Evolutionary conservation across 768 basidiomycete species (phyloP).

Genomic region (Pleurotus eryngii): DNA sequence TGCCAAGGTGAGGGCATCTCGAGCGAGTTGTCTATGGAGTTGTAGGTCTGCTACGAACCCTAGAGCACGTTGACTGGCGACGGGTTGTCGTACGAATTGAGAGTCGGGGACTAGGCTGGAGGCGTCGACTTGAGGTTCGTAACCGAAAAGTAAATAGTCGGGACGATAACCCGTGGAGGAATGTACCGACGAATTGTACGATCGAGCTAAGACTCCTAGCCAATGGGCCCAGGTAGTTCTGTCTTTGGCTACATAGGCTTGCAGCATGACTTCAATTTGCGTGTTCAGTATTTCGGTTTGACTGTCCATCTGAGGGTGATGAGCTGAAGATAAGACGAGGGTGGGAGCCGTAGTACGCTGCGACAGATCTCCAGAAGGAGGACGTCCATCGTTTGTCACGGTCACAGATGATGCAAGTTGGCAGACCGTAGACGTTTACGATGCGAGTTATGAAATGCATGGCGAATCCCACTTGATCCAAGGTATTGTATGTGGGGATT

Average conservation of each 20-base stretch:
- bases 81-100: not conserved
- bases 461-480: slow-evolving; percentile 21
- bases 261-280: slow-evolving; percentile 18
- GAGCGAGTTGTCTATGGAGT: slow-evolving; percentile 4
- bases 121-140: slow-evolving; percentile 10
- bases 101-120: not conserved
- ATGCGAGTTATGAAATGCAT: slow-evolving; percentile 17
- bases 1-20: slow-evolving; percentile 14
- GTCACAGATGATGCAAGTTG: slow-evolving; percentile 15
- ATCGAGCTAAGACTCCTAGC: slow-evolving; percentile 16
- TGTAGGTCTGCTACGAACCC: slow-evolving; percentile 6
- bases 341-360: slow-evolving; percentile 12
- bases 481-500: slow-evolving; percentile 12
- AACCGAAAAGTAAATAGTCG: slow-evolving; percentile 18
- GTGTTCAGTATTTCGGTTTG: slow-evolving; percentile 29
- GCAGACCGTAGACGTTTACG: slow-evolving; percentile 17
- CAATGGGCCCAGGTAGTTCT: slow-evolving; percentile 20
- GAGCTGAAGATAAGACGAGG: slow-evolving; percentile 23
- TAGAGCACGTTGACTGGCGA: slow-evolving; percentile 9
- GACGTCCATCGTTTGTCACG: slow-evolving; percentile 13
- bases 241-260: slow-evolving; percentile 16
- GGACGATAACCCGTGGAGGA: slow-evolving; percentile 17
- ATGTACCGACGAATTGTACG: slow-evolving; percentile 21
- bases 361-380: slow-evolving; percentile 24
- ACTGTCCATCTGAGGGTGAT: slow-evolving; percentile 38